Evolutionary conservation across 1,284 basidiomycete species (phyloP), one percentile per base, ranked within the genome.

Genomic region (Fomitopsis betulina): DNA sequence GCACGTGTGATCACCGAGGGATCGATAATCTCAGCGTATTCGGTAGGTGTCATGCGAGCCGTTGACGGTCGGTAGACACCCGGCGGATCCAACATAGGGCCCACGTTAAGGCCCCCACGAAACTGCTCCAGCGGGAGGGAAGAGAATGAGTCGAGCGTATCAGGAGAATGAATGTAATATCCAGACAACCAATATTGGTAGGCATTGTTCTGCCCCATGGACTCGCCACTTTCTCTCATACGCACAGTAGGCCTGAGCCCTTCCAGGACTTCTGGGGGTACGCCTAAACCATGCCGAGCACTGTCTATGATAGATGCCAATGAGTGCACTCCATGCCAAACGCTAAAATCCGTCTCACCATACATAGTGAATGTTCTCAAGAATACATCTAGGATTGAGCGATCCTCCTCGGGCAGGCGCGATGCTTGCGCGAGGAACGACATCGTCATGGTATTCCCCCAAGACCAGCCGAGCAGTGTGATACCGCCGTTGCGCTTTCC

Each of bases 351-450:
- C 21, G 15, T 2, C n/a, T 56, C 19, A 61, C 62, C 62, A 27
- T 52, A 60, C 12, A 63, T 23, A 8, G 61, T 53, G 30, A 58
- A 52, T 10, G 42, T 54, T 5, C 57, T 55, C 21, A 63, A 30
- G 50, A 57, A 59, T 17, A 1, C 17, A 9, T 33, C 55, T 3
- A 63, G 47, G 5, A 53, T 1, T 1, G 27, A 15, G n/a, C 49
- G 55, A 25, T 40, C 52, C 15, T 45, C 45, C 33, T 55, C 42
- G 4, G 56, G 51, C 2, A 62, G 51, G 17, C 27, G 27, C 1
- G 52, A 21, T 8, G 60, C 62, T 19, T 59, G 37, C 4, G 54
- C 60, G 13, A 63, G 40, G n/a, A 63, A 57, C 9, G 62, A 58
- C 8, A 61, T 21, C 5, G 54, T 52, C 17, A 56, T 23, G 3